Evolutionary conservation across 768 basidiomycete species (phyloP).

Genomic region (Lentinula sp.): DNA sequence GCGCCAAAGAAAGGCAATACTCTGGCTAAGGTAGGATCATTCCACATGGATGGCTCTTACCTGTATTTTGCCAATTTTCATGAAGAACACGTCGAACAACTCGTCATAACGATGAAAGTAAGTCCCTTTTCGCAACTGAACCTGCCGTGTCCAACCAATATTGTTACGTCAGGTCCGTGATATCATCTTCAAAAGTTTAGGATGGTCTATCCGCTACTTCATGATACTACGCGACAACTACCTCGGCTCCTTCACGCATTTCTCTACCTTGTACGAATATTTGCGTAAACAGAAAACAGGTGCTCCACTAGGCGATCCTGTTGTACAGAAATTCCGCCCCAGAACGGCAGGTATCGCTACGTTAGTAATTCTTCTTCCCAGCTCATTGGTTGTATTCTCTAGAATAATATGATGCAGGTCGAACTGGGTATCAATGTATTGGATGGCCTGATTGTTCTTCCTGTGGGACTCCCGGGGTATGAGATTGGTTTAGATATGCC

Average conservation of each 20-base stretch:
- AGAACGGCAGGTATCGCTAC: slow-evolving; percentile 49
- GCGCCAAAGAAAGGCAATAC: slow-evolving; percentile 52
- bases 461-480: slow-evolving; percentile 63
- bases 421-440: slow-evolving; percentile 50
- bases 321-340: slow-evolving; percentile 72
- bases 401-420: slow-evolving; percentile 85
- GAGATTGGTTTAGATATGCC: slow-evolving; percentile 20
- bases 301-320: slow-evolving; percentile 71
- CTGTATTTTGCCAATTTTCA: slow-evolving; percentile 63
- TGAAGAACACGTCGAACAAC: slow-evolving; percentile 71
- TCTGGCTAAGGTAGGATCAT: slow-evolving; percentile 50
- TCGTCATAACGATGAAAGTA: slow-evolving; percentile 64
- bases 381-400: slow-evolving; percentile 2
- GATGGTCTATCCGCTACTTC: slow-evolving; percentile 86
- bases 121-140: slow-evolving; percentile 15
- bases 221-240: slow-evolving; percentile 93
- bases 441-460: slow-evolving; percentile 52
- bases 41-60: slow-evolving; percentile 67
- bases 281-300: slow-evolving; percentile 57
- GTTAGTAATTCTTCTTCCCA: not conserved
- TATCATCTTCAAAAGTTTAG: slow-evolving; percentile 63
- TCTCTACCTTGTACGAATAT: slow-evolving; percentile 84
- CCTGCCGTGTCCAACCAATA: not conserved
- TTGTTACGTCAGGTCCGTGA: slow-evolving; percentile 18
- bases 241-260: slow-evolving; percentile 90